Base-by-base conservation (phyloP, 2,329 filamentous ascomycete genomes). In the Mycocentrospora acerina region DNA sequence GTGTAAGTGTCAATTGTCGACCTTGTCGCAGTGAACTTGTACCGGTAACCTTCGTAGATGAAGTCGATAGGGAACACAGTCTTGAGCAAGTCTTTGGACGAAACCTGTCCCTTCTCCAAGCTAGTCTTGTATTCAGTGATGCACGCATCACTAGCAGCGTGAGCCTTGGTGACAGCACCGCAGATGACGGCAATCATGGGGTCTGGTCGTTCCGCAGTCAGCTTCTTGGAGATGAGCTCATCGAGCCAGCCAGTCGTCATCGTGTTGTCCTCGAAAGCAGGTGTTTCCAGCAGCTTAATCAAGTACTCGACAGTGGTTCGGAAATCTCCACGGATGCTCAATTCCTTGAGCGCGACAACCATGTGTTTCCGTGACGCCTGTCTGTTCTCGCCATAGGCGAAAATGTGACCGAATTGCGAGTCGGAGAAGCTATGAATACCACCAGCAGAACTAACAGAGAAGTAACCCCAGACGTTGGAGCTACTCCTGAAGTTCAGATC, bases 401-500 rank as follows among this genome's bases (percentile, higher is more conserved):
- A 98, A 57, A 98, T 98, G 73, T 98, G 93, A 72, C 93, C 93
- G 59, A 98, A 98, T 66, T 98, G 93, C 63, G 88, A 94, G 75
- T 98, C 93, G 7, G 93, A 97, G 79, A 95, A 98, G 71, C 89
- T 96, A 81, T 98, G 93, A 53, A 98, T 98, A 71, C 90, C 90
- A 74, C 90, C 91, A 39, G 90, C 85, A 8, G 90, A 93, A 75
- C 90, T 88, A 69, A 98, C 93, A 36, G 93, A 98, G 82, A 98
- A 98, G 74, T 98, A 98, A 79, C 93, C 93, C 93, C 93, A 98
- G 40, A 97, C 93, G 57, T 98, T 98, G 49, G 93, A 97, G 69
- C 90, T 95, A 76, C 87, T 94, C 66, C 93, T 83, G 82, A 98
- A 98, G 79, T 98, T 98, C 64, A 98, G 77, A 66, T 98, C 93